Conservation (phyloP, 257 asterid genomes). For the Echium plantagineum region DNA sequence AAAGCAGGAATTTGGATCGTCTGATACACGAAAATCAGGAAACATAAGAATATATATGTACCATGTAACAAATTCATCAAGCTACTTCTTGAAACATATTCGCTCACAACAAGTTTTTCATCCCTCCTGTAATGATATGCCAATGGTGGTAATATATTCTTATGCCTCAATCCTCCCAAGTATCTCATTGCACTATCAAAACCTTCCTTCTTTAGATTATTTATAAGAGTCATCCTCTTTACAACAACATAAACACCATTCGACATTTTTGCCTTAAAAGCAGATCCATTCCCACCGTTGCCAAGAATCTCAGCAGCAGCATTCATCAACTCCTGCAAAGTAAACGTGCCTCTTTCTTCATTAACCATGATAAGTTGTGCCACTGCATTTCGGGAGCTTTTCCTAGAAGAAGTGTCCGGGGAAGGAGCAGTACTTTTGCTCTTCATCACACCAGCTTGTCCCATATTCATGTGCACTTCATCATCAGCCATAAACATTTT, state of each 20-base stretch:
- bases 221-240: constrained; percentile 65
- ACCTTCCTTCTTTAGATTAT: constrained; percentile 48
- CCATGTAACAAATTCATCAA: constrained; percentile 65
- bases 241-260: constrained; percentile 74
- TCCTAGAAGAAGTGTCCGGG: constrained; percentile 25
- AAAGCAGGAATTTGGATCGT: neutral
- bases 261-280: constrained; percentile 62
- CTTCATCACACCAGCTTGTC: constrained; percentile 21
- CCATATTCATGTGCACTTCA: constrained; percentile 26
- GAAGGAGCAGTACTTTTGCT: constrained; percentile 23
- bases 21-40: no score
- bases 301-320: constrained; percentile 95
- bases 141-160: constrained; percentile 56
- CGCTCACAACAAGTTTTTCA: constrained; percentile 71
- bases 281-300: constrained; percentile 71
- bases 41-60: constrained; percentile 8
- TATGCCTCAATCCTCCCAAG: constrained; percentile 48
- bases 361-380: constrained; percentile 54
- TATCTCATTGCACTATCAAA: constrained; percentile 49
- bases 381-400: constrained; percentile 13
- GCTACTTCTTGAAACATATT: constrained; percentile 64
- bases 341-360: constrained; percentile 53
- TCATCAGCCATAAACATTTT: constrained; percentile 24
- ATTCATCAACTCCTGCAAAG: constrained; percentile 79
- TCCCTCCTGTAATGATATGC: constrained; percentile 73